These are phyloP conservation scores for Boeremia lycopersici DNA, from an alignment of 2,329 filamentous ascomycete genomes.

Conservation along the genomic window DNA sequence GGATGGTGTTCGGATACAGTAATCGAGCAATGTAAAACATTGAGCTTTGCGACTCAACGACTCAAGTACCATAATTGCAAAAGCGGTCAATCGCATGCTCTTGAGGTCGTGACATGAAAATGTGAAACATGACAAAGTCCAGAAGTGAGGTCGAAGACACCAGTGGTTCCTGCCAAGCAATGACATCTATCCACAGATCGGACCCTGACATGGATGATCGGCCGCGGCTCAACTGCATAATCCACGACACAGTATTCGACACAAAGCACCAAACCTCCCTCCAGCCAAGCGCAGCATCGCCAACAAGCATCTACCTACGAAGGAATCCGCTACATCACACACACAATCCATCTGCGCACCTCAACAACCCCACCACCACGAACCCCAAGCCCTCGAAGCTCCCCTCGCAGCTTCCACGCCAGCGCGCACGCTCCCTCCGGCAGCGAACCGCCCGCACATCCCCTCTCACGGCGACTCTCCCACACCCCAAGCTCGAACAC, in stretches of 20 bases:
- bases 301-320: not conserved
- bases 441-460: not conserved
- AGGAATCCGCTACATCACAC: not conserved
- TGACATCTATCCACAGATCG: constrained; percentile 9
- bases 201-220: constrained; percentile 14
- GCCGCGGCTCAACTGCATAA: constrained; percentile 9
- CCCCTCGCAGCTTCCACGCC: not conserved
- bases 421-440: not conserved
- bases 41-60: too few species aligned
- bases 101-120: too few species aligned
- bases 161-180: constrained; percentile 10
- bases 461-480: not conserved
- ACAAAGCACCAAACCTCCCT: not conserved
- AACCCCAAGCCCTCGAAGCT: not conserved
- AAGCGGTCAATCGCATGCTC: too few species aligned
- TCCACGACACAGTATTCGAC: not conserved
- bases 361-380: not conserved
- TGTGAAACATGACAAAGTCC: not conserved
- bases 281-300: not conserved
- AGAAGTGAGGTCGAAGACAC: not conserved
- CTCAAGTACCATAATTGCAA: too few species aligned
- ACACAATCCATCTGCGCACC: too few species aligned
- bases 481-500: not conserved
- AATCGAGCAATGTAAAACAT: too few species aligned
- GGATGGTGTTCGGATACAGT: too few species aligned